These are phyloP conservation scores for Bipolaris bicolor DNA, from an alignment of 2,329 filamentous ascomycete genomes.

Conservation along the genomic window DNA sequence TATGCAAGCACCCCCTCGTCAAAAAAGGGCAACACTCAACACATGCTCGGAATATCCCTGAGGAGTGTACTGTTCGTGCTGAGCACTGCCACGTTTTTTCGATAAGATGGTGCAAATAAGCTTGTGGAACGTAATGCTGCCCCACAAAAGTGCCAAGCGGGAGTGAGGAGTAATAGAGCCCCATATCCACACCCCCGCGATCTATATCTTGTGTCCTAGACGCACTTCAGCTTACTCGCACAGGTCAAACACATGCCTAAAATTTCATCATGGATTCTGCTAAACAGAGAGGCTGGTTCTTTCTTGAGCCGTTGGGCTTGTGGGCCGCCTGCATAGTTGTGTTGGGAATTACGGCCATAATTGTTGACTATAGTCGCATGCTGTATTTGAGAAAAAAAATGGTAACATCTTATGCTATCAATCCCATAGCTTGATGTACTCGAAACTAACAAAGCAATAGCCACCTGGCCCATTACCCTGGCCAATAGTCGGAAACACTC, in stretches of 20 bases:
- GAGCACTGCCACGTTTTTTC: no score
- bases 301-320: background rate
- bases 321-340: background rate
- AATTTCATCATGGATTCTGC: background rate
- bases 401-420: conserved; percentile 31
- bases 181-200: background rate
- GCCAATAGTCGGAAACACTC: conserved; percentile 63
- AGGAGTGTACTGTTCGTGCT: no score
- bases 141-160: background rate
- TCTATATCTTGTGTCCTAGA: background rate
- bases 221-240: background rate
- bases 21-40: no score
- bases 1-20: no score
- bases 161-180: background rate
- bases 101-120: no score
- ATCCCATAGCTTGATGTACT: no score
- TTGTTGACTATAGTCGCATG: conserved; percentile 57
- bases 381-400: conserved; percentile 57
- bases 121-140: background rate
- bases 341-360: conserved; percentile 21
- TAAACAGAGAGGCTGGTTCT: background rate
- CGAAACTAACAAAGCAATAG: conserved; percentile 34
- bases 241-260: no score
- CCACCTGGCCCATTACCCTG: conserved; percentile 62
- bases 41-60: no score